These are phyloP conservation scores for Thielaviopsis populi DNA, from an alignment of 2,329 filamentous ascomycete genomes.

Conservation along the genomic window DNA sequence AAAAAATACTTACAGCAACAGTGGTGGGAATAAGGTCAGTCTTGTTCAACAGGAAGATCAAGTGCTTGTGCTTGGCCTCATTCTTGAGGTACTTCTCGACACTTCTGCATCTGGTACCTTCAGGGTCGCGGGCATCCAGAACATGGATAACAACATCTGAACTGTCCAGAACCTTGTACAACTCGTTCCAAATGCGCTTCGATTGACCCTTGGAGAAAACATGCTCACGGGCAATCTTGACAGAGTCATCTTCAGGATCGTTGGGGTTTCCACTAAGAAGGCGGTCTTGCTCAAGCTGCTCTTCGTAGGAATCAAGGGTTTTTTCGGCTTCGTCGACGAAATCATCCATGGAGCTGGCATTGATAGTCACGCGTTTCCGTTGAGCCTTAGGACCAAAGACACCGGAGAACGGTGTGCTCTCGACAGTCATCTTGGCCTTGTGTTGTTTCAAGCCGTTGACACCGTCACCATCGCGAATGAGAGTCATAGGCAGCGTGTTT, in stretches of 20 bases:
- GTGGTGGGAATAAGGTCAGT: constrained; percentile 76
- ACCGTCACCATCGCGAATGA: constrained; percentile 61
- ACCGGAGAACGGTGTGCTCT: constrained; percentile 69
- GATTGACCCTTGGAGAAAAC: constrained; percentile 92
- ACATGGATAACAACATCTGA: constrained; percentile 87
- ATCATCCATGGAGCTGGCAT: constrained; percentile 66
- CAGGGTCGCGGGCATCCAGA: constrained; percentile 73
- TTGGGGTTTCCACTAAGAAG: constrained; percentile 56
- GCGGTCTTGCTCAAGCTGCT: constrained; percentile 63
- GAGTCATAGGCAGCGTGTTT: constrained; percentile 91
- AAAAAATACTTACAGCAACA: constrained; percentile 73
- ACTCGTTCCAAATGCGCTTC: constrained; percentile 93
- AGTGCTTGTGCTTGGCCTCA: constrained; percentile 90
- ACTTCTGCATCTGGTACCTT: constrained; percentile 70
- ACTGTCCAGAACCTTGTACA: constrained; percentile 79
- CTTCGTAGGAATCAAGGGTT: constrained; percentile 67
- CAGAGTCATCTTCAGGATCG: constrained; percentile 33
- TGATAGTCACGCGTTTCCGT: constrained; percentile 80
- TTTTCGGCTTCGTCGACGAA: constrained; percentile 66
- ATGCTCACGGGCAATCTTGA: constrained; percentile 58
- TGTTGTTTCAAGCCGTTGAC: constrained; percentile 83
- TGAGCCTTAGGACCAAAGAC: constrained; percentile 91
- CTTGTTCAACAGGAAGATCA: constrained; percentile 37
- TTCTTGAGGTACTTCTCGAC: constrained; percentile 73
- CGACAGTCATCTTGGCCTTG: constrained; percentile 83